These are phyloP conservation scores for Ostreobium quekettii DNA, from an alignment of 139 green algal genomes.

Conservation along the genomic window DNA sequence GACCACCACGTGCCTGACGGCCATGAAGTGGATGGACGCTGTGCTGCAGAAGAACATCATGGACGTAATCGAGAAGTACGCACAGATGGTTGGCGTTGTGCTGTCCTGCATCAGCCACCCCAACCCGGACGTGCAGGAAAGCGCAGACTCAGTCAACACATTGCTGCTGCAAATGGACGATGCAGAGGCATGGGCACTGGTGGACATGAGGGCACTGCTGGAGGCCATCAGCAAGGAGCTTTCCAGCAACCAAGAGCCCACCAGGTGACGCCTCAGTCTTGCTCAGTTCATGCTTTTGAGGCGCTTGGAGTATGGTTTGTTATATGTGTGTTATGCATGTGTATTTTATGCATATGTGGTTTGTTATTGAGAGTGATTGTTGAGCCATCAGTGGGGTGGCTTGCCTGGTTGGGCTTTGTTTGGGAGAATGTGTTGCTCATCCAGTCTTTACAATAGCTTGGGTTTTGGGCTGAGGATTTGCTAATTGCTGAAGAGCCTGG, in stretches of 20 bases:
- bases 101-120: constrained; percentile 68
- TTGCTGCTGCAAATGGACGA: constrained; percentile 1
- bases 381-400: too few relatives aligned
- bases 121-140: constrained; percentile 38
- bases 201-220: constrained; percentile 1
- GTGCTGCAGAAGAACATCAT: constrained; percentile 51
- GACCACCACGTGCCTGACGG: constrained; percentile 69
- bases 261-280: too few relatives aligned
- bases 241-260: constrained; percentile 16
- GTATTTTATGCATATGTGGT: too few relatives aligned
- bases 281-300: too few relatives aligned
- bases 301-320: too few relatives aligned
- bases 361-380: too few relatives aligned
- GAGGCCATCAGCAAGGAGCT: constrained; percentile 14
- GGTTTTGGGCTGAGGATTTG: too few relatives aligned
- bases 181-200: neutral
- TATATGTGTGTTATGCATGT: too few relatives aligned
- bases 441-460: too few relatives aligned
- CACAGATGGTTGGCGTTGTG: constrained; percentile 62
- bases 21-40: constrained; percentile 65
- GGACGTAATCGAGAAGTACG: constrained; percentile 61
- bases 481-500: too few relatives aligned
- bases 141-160: constrained; percentile 4
- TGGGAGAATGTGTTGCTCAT: too few relatives aligned
- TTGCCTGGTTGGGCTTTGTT: too few relatives aligned